Percentiles rank a stretch among this genome's conserved stretches.
Evolutionary conservation across 2,329 filamentous ascomycete species (phyloP).

Genomic region (Penicillium thymicola): DNA sequence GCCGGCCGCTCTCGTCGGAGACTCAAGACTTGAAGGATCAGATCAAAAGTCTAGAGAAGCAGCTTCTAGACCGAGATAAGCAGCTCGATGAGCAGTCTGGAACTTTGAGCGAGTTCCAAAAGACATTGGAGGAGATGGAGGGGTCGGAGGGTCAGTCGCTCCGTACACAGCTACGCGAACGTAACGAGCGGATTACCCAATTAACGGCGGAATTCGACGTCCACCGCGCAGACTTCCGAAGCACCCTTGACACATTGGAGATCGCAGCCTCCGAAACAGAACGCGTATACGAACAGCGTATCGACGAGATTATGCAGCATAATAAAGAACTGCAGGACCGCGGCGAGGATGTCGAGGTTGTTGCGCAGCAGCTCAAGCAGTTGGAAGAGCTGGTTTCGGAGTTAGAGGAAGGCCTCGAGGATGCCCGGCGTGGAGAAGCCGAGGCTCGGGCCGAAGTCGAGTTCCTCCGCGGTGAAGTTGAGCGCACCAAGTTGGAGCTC

Average conservation of each 20-base stretch:
- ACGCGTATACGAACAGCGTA: conserved; percentile 75
- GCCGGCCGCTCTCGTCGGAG: conserved; percentile 28
- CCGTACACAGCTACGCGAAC: conserved; percentile 79
- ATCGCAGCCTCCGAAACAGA: conserved; percentile 92
- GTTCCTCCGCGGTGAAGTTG: conserved; percentile 90
- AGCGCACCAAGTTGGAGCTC: conserved; percentile 82
- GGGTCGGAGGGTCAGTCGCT: conserved; percentile 74
- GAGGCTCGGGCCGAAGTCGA: conserved; percentile 95
- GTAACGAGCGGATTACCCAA: conserved; percentile 93
- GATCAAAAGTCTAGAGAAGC: conserved; percentile 65
- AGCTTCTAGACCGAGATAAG: conserved; percentile 78
- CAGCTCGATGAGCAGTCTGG: conserved; percentile 85
- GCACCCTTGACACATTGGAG: conserved; percentile 93
- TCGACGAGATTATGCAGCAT: conserved; percentile 67
- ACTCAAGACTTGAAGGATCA: conserved; percentile 60
- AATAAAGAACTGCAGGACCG: conserved; percentile 77
- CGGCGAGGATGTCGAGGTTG: conserved; percentile 84
- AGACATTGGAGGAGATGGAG: conserved; percentile 76
- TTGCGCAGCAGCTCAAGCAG: conserved; percentile 88
- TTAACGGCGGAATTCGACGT: conserved; percentile 92
- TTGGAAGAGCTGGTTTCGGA: conserved; percentile 95
- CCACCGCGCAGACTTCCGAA: conserved; percentile 91
- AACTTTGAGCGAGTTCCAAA: conserved; percentile 85
- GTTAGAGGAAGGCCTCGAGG: conserved; percentile 92
- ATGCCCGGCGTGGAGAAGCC: conserved; percentile 87